phyloP scores from a whole-genome alignment of 768 basidiomycete genomes.

The Tricholoma flavovirens region DNA sequence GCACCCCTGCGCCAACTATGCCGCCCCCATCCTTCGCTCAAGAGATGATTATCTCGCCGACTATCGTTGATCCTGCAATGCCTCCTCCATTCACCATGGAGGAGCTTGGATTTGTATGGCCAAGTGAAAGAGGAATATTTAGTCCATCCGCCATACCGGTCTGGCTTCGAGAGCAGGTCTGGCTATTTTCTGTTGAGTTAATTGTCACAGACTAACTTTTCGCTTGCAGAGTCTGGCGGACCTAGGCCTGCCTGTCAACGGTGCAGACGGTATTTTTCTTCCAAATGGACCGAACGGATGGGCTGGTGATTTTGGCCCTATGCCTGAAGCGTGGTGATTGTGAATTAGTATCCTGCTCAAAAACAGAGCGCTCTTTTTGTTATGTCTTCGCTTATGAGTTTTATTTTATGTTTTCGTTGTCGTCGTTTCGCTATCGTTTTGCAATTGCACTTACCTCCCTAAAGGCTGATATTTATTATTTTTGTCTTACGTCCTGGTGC shows the following conservation, averaged over 20 bases:
- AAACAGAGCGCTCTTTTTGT: not conserved
- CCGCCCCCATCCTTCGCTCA: constrained; percentile 49
- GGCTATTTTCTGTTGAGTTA: constrained; percentile 19
- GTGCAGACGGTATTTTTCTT: constrained; percentile 86
- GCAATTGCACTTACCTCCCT: not conserved
- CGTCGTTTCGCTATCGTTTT: not conserved
- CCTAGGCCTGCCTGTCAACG: constrained; percentile 86
- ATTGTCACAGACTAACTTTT: not conserved
- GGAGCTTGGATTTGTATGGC: constrained; percentile 77
- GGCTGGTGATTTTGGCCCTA: constrained; percentile 67
- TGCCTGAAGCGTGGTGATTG: constrained; percentile 80
- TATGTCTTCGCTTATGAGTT: not conserved
- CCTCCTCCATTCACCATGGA: constrained; percentile 75
- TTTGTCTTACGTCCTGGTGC: not conserved
- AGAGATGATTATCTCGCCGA: constrained; percentile 56
- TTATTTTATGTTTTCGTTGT: not conserved
- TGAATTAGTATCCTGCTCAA: not conserved
- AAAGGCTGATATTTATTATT: not conserved
- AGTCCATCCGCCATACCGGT: constrained; percentile 79
- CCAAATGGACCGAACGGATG: constrained; percentile 67
- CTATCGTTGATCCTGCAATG: constrained; percentile 47
- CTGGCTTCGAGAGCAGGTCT: constrained; percentile 88
- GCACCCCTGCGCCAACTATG: constrained; percentile 42
- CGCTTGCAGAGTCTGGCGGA: constrained; percentile 69
- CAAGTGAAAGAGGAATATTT: constrained; percentile 57